These are phyloP conservation scores for Dactylellina leptospora DNA, from an alignment of 2,329 filamentous ascomycete genomes.

Conservation along the genomic window DNA sequence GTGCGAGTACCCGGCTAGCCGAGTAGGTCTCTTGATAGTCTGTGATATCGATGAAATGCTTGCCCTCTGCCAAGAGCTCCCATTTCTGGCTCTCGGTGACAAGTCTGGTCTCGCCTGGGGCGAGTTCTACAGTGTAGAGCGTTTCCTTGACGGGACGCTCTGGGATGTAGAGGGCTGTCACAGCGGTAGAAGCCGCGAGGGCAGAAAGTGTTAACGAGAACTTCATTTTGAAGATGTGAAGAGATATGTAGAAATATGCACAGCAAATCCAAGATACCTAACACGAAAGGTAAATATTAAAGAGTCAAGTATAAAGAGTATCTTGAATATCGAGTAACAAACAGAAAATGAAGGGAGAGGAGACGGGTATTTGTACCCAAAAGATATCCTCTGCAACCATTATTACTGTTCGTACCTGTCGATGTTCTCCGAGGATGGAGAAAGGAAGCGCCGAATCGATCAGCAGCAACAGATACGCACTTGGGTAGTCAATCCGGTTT, in stretches of 20 bases:
- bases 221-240: conserved; percentile 33
- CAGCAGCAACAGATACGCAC: conserved; percentile 30
- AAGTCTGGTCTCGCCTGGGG: conserved; percentile 41
- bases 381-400: neutral
- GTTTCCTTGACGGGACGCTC: conserved; percentile 24
- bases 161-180: conserved; percentile 50
- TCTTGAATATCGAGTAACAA: conserved; percentile 4
- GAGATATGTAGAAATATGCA: conserved; percentile 23
- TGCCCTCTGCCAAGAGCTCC: conserved; percentile 46
- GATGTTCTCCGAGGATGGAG: conserved; percentile 24
- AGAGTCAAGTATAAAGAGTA: neutral
- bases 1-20: conserved; percentile 17
- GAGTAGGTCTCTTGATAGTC: conserved; percentile 46
- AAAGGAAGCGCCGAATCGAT: conserved; percentile 15
- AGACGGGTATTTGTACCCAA: conserved; percentile 28
- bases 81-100: conserved; percentile 44
- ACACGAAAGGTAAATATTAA: neutral
- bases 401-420: neutral
- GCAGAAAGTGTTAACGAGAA: conserved; percentile 38
- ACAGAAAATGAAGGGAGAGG: conserved; percentile 16
- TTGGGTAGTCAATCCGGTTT: conserved; percentile 35
- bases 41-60: conserved; percentile 51
- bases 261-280: conserved; percentile 11
- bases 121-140: conserved; percentile 44
- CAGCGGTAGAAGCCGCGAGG: conserved; percentile 41